Conservation (phyloP, 345 rosid genomes). For the Murraya koenigii region DNA sequence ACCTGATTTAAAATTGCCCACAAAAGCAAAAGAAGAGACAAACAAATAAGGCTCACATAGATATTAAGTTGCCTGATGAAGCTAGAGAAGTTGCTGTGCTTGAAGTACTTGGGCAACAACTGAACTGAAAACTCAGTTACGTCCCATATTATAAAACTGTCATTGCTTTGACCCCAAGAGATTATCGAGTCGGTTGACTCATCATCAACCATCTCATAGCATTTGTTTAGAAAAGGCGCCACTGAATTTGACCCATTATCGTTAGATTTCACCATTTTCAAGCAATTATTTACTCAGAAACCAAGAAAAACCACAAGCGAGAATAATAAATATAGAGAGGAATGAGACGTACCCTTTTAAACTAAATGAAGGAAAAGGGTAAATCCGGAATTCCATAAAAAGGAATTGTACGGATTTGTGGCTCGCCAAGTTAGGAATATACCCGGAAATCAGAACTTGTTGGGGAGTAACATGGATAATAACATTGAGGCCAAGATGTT, state of each 20-base stretch:
- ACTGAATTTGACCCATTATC: conserved; percentile 41
- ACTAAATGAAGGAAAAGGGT: neutral
- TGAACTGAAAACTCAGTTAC: conserved; percentile 57
- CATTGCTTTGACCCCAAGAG: conserved; percentile 53
- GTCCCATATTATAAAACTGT: conserved; percentile 63
- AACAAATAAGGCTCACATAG: conserved; percentile 51
- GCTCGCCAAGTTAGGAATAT: neutral
- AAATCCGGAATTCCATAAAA: neutral
- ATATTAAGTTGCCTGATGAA: conserved; percentile 89
- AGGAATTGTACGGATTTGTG: neutral
- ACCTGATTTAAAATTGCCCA: neutral
- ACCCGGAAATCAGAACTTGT: neutral
- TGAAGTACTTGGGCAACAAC: conserved; percentile 73
- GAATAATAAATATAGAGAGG: neutral
- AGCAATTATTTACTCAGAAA: neutral
- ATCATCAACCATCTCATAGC: conserved; percentile 90
- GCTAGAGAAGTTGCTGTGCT: conserved; percentile 78
- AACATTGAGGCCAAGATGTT: neutral
- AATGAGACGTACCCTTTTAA: neutral
- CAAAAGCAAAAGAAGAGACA: neutral
- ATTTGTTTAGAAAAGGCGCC: conserved; percentile 78
- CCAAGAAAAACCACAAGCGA: neutral
- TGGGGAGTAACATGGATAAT: neutral
- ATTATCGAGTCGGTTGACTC: conserved; percentile 55
- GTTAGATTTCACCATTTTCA: conserved; percentile 56